Evolutionary conservation across 768 basidiomycete species (phyloP).

Genomic region (Pleurotus djamor): DNA sequence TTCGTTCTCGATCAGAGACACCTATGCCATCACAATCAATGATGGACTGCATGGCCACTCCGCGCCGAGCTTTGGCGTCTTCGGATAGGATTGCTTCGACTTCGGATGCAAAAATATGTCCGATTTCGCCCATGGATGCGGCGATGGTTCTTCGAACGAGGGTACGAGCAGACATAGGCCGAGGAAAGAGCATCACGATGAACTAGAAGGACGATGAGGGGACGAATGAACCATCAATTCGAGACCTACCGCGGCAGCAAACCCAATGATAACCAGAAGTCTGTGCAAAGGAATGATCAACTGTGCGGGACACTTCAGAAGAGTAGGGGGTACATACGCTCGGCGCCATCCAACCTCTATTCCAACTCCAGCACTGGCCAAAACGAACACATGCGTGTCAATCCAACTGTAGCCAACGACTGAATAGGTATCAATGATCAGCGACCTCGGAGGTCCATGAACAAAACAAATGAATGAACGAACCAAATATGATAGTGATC

Average conservation of each 20-base stretch:
- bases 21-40: constrained; percentile 15
- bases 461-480: not conserved
- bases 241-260: constrained; percentile 36
- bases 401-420: constrained; percentile 57
- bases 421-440: constrained; percentile 25
- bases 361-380: constrained; percentile 50
- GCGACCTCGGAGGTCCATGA: no score
- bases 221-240: not conserved
- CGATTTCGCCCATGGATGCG: constrained; percentile 30
- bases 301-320: not conserved
- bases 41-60: constrained; percentile 26
- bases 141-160: constrained; percentile 39
- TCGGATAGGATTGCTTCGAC: constrained; percentile 44
- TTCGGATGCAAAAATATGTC: constrained; percentile 35
- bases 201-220: constrained; percentile 20
- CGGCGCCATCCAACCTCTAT: constrained; percentile 45
- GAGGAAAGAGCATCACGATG: constrained; percentile 45
- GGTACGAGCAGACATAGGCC: constrained; percentile 37
- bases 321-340: not conserved
- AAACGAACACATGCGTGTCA: constrained; percentile 43
- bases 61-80: constrained; percentile 30
- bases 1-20: constrained; percentile 33
- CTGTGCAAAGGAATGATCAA: constrained; percentile 14
- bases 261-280: constrained; percentile 41
- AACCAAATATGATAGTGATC: constrained; percentile 25